Percentiles rank a stretch among this genome's conserved stretches.
Evolutionary conservation across 2,329 filamentous ascomycete genomes (phyloP).

Genomic region (Cladosporium sp.): DNA sequence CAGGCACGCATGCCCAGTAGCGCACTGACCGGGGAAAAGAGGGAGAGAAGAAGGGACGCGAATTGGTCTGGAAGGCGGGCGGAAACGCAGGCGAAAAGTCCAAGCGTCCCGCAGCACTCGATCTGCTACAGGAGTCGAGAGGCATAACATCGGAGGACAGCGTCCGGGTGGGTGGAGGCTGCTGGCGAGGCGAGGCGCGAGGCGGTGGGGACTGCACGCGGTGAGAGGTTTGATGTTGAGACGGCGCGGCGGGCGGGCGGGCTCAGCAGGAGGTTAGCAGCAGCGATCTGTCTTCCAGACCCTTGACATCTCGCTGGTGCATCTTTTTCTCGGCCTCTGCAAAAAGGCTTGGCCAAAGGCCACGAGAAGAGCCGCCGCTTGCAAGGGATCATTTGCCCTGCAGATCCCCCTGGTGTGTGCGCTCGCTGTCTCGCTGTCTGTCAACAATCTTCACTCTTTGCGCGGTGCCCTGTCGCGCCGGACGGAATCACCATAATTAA

Average conservation of each 20-base stretch:
- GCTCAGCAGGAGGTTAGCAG: background rate
- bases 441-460: background rate
- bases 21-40: conserved; percentile 7
- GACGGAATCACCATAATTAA: background rate
- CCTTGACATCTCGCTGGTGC: background rate
- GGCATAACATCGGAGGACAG: background rate
- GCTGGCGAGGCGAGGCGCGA: background rate
- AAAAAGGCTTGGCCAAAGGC: no score
- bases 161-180: background rate
- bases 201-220: background rate
- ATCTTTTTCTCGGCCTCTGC: no score
- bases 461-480: background rate
- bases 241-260: background rate
- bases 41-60: background rate
- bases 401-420: conserved; percentile 7
- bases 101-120: no score
- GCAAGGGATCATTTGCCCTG: conserved; percentile 8
- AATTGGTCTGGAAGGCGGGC: background rate
- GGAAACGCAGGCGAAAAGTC: background rate
- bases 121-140: no score
- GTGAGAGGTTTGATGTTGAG: background rate
- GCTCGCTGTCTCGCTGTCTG: background rate
- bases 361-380: no score
- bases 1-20: background rate
- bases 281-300: background rate